Conservation (phyloP, 2,329 filamentous ascomycete species). For the Emmonsiellopsis sp. region DNA sequence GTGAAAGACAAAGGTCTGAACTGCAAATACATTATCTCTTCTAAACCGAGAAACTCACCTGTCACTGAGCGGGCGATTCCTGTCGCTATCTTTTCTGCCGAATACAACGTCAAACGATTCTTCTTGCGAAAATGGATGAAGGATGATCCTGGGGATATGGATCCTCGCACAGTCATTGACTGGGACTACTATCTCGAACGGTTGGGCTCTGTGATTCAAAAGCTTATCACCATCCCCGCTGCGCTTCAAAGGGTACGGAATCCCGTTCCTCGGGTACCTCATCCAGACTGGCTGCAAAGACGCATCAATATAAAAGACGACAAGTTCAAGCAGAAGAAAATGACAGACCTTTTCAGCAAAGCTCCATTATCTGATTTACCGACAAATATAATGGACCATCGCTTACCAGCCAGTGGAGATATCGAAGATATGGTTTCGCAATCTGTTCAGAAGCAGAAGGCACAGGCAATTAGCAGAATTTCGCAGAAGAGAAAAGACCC, state of each 20-base stretch:
- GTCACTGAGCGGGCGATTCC: slow-evolving; percentile 92
- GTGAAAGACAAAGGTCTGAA: slow-evolving; percentile 98
- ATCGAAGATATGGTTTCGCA: slow-evolving; percentile 67
- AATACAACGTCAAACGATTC: slow-evolving; percentile 74
- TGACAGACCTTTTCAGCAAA: slow-evolving; percentile 77
- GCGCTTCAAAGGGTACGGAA: slow-evolving; percentile 92
- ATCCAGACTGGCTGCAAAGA: slow-evolving; percentile 93
- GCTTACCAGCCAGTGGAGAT: slow-evolving; percentile 51
- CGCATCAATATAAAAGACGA: slow-evolving; percentile 94
- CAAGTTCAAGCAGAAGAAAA: slow-evolving; percentile 95
- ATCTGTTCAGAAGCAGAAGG: slow-evolving; percentile 57
- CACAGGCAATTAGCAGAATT: slow-evolving; percentile 46
- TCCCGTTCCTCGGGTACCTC: slow-evolving; percentile 82
- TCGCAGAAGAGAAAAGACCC: slow-evolving; percentile 65
- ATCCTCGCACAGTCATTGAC: slow-evolving; percentile 81
- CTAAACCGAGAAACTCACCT: slow-evolving; percentile 74
- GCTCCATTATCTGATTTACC: slow-evolving; percentile 60
- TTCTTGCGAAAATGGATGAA: slow-evolving; percentile 94
- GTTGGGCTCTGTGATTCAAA: slow-evolving; percentile 94
- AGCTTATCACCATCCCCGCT: slow-evolving; percentile 95
- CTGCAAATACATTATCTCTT: slow-evolving; percentile 98
- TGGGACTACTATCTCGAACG: slow-evolving; percentile 98
- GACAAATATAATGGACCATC: slow-evolving; percentile 53
- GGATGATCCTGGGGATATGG: slow-evolving; percentile 83
- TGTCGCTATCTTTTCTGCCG: slow-evolving; percentile 93